A percentile compares a stretch with the other conserved stretches of the same genome.
Conservation (phyloP, 2,329 filamentous ascomycete species). For the Ophiocordyceps camponoti-rufipedis region DNA sequence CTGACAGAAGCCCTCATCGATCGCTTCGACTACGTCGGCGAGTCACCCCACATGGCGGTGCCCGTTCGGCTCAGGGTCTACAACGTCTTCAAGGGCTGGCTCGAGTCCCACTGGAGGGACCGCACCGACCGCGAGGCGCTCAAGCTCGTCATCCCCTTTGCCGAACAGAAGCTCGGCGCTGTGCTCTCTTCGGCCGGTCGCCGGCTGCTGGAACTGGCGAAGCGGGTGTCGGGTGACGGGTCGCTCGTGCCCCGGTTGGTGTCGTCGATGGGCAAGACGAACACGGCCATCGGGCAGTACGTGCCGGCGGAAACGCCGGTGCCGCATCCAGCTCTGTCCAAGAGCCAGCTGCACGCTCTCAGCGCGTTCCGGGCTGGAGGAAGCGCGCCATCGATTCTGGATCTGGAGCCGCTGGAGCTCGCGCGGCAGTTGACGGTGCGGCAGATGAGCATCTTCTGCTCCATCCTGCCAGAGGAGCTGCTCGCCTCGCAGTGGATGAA, state of each 20-base stretch:
- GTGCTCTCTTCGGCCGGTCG: conserved; percentile 61
- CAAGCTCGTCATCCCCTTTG: conserved; percentile 60
- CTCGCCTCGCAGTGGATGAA: conserved; percentile 90
- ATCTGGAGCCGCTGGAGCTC: conserved; percentile 81
- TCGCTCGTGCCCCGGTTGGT: conserved; percentile 67
- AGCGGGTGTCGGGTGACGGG: conserved; percentile 58
- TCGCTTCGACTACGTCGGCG: conserved; percentile 79
- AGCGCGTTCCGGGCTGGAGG: conserved; percentile 57
- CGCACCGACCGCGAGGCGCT: conserved; percentile 64
- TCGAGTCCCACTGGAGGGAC: conserved; percentile 88
- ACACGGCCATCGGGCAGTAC: conserved; percentile 53
- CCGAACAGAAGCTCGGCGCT: conserved; percentile 48
- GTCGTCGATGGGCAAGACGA: conserved; percentile 78
- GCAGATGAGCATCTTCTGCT: conserved; percentile 79
- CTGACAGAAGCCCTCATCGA: conserved; percentile 73
- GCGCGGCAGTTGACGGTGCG: conserved; percentile 86
- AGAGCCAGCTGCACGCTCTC: conserved; percentile 57
- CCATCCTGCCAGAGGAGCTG: conserved; percentile 81
- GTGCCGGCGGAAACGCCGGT: conserved; percentile 53
- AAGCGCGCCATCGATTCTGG: conserved; percentile 55
- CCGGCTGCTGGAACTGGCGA: conserved; percentile 60
- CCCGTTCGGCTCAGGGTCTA: conserved; percentile 83
- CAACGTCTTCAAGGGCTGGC: conserved; percentile 93
- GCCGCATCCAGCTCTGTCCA: conserved; percentile 52
- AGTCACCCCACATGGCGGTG: conserved; percentile 52